Conservation (phyloP, 768 basidiomycete genomes). For the Brasilioporus rufonigricans region DNA sequence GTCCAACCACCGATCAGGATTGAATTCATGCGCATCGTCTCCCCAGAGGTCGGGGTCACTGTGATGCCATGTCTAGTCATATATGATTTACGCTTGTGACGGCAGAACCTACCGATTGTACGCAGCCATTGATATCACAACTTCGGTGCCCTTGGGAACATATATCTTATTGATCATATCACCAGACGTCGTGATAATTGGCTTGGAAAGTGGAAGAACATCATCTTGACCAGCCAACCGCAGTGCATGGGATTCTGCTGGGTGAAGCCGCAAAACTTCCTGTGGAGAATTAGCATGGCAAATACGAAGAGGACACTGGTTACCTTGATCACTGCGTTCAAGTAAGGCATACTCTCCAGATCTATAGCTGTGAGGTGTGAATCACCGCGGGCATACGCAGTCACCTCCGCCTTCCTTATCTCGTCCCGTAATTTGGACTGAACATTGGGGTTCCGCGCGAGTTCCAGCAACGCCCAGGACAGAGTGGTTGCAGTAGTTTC, state of each 20-base stretch:
- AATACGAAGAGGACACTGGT: background rate
- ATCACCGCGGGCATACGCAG: background rate
- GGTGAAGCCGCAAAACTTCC: conserved; percentile 47
- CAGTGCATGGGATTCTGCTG: conserved; percentile 48
- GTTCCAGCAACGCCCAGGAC: background rate
- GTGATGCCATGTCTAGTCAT: background rate
- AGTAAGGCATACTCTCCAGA: background rate
- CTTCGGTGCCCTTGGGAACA: conserved; percentile 47
- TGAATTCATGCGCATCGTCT: background rate
- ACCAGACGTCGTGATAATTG: conserved; percentile 45
- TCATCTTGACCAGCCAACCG: conserved; percentile 51
- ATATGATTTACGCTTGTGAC: background rate
- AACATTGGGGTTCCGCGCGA: background rate
- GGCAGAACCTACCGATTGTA: conserved; percentile 47
- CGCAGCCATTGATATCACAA: conserved; percentile 49
- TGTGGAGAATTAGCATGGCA: conserved; percentile 22
- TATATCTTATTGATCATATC: conserved; percentile 41
- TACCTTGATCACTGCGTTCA: conserved; percentile 37
- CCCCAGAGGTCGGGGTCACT: background rate
- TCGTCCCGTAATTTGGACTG: background rate
- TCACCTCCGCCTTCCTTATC: background rate
- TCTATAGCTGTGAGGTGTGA: background rate
- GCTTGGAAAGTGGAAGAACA: conserved; percentile 54
- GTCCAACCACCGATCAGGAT: background rate
- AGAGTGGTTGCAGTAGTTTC: background rate